These are phyloP conservation scores for Nannizziopsis barbatae DNA, from an alignment of 2,329 filamentous ascomycete species.

Conservation along the genomic window DNA sequence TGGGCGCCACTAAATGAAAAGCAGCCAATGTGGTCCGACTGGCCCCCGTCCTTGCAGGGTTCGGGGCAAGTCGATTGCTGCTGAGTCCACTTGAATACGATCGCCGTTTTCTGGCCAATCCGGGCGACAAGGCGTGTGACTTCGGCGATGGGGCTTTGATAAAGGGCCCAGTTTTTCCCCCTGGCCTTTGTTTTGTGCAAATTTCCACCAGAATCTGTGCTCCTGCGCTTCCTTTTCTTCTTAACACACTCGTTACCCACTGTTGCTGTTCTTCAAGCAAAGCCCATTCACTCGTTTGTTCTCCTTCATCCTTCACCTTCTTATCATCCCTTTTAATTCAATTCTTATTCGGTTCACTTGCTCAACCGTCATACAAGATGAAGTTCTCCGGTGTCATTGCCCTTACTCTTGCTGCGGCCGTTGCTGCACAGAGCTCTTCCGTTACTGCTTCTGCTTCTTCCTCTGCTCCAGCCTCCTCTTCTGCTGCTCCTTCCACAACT, in stretches of 20 bases:
- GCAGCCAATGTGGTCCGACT: constrained; percentile 1
- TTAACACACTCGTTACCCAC: constrained; percentile 9
- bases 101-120: constrained; percentile 2
- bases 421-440: constrained; percentile 29
- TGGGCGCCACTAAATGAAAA: background rate
- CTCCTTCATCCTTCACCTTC: background rate
- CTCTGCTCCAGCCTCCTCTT: no score
- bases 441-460: background rate
- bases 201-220: constrained; percentile 3
- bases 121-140: background rate
- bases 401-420: constrained; percentile 37
- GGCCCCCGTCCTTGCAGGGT: background rate
- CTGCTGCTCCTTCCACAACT: constrained; percentile 12
- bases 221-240: constrained; percentile 5
- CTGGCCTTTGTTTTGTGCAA: constrained; percentile 6
- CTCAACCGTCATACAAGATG: constrained; percentile 22
- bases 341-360: no score
- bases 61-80: no score
- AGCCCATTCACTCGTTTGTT: constrained; percentile 4
- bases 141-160: background rate
- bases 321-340: no score
- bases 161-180: constrained; percentile 10
- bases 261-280: background rate
- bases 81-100: background rate
- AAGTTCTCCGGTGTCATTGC: constrained; percentile 35